Evolutionary conservation across 2,329 filamentous ascomycete species (phyloP), one percentile per base, ranked within the genome.

Genomic region (Sarocladium brachiariae): DNA sequence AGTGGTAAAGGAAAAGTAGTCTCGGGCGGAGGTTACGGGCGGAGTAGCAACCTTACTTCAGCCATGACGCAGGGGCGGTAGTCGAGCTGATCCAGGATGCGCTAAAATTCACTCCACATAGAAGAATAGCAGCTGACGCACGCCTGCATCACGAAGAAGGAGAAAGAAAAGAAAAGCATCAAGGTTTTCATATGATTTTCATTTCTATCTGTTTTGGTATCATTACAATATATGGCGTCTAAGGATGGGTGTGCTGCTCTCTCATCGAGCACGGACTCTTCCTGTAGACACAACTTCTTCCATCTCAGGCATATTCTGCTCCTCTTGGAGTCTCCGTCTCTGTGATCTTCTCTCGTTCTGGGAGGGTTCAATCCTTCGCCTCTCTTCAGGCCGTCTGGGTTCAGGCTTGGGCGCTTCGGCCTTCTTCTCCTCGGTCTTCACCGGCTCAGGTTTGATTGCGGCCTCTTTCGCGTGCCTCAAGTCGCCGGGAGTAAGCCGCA

Each of bases 381-480:
- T 18, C 21, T 25, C 25, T 2, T 48, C 24, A 8, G 27, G 13
- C 11, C n/a, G 19, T 16, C 56, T 54, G 31, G 46, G 31, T 43
- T 56, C 52, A 53, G 51, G 24, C 43, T 47, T 31, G 5, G 7
- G 47, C 51, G 49, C 53, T 53, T 49, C 55, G 46, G 14, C n/a
- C 51, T 60, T 57, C 54, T 55, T 66, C 65, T 52, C 53, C 34
- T 56, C 58, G 30, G 63, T 59, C 52, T 63, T 64, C 51, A 59
- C 53, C n/a, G 46, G 46, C 47, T 69, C 65, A 54, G 59, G 54
- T 53, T 60, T 64, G 13, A 59, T 63, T n/a, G 71, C 69, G 11
- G 83, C 84, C 62, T 89, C 84, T 63, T 77, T 84, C 4, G 89
- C 91, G 51, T 86, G 70, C 58, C 84, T 76, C 57, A 96, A 73